A percentile compares a stretch with the other conserved stretches of the same genome.
Evolutionary conservation across 2,329 filamentous ascomycete species (phyloP).

Genomic region (Fusarium abutilonis): DNA sequence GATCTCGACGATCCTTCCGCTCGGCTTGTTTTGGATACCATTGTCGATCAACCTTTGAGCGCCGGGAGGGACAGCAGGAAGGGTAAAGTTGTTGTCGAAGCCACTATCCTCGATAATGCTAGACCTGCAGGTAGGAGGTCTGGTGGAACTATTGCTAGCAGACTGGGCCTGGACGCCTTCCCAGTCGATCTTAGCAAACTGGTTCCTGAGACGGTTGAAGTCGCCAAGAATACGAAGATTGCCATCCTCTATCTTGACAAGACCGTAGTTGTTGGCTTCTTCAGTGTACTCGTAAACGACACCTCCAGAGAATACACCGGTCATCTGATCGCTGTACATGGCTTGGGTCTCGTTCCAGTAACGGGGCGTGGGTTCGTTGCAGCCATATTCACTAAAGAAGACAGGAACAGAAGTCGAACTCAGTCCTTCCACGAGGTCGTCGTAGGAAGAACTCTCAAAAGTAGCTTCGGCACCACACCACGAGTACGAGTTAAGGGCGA

Average conservation of each 20-base stretch:
- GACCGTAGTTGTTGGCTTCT: slow-evolving; percentile 72
- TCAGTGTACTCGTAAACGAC: slow-evolving; percentile 84
- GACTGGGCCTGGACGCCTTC: slow-evolving; percentile 71
- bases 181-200: slow-evolving; percentile 81
- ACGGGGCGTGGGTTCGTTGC: slow-evolving; percentile 76
- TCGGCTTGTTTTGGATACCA: slow-evolving; percentile 73
- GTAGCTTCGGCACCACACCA: slow-evolving; percentile 72
- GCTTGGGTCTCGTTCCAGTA: slow-evolving; percentile 78
- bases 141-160: slow-evolving; percentile 60
- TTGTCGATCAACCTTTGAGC: slow-evolving; percentile 78
- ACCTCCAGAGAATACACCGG: slow-evolving; percentile 73
- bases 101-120: slow-evolving; percentile 72
- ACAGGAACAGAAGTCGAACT: slow-evolving; percentile 73
- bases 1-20: slow-evolving; percentile 75
- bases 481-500: slow-evolving; percentile 78
- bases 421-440: slow-evolving; percentile 72
- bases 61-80: slow-evolving; percentile 74
- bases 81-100: slow-evolving; percentile 82
- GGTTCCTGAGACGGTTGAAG: slow-evolving; percentile 77
- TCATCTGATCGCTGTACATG: slow-evolving; percentile 79
- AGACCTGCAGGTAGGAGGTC: slow-evolving; percentile 70
- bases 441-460: slow-evolving; percentile 70
- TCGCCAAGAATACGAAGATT: slow-evolving; percentile 69
- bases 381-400: slow-evolving; percentile 86
- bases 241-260: slow-evolving; percentile 70